Evolutionary conservation across 2,329 filamentous ascomycete species (phyloP), one percentile per base, ranked within the genome.

Genomic region (Alternaria brassicae): DNA sequence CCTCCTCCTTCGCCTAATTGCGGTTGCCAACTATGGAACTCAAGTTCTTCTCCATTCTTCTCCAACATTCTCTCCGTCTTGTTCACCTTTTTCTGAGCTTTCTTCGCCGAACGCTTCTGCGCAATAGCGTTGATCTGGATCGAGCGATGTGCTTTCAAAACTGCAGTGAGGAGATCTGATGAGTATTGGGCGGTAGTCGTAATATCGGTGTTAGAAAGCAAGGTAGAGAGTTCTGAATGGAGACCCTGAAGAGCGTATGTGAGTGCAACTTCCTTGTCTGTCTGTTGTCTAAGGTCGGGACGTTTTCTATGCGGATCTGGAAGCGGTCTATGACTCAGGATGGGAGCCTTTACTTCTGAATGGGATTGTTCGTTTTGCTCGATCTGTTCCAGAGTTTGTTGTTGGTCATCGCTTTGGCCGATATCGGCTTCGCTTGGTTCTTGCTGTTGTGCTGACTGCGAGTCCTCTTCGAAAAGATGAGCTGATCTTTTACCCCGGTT

Each of bases 401-500:
- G 36, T n/a, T 23, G 53, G 25, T 25, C 34, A 42, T 45, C 37
- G 39, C 17, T 15, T 37, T 34, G 19, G 23, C 34, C 32, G n/a
- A 3, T 15, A 6, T 49, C 19, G 6, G 17, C 25, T 15, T 44
- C 37, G 32, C 7, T 19, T 28, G 21, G 13, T 28, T 48, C 42
- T 39, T 27, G 39, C 40, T 41, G 30, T n/a, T 47, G 47, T n/a
- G 42, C 40, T 19, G 27, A 19, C 15, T 10, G 28, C 17, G 34
- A 30, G 23, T 15, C 39, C 49, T 57, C 48, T 40, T 55, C 50
- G 21, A 61, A 66, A 6, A 69, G 52, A 9, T 53, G 52, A 4
- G 60, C 61, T 15, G 65, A 60, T 30, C 52, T 49, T 37, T 58
- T 27, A 10, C 63, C 65, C n/a, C 58, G 53, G n/a, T 37, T 52